Conservation (phyloP, 768 basidiomycete species). For the Pisolithus albus region DNA sequence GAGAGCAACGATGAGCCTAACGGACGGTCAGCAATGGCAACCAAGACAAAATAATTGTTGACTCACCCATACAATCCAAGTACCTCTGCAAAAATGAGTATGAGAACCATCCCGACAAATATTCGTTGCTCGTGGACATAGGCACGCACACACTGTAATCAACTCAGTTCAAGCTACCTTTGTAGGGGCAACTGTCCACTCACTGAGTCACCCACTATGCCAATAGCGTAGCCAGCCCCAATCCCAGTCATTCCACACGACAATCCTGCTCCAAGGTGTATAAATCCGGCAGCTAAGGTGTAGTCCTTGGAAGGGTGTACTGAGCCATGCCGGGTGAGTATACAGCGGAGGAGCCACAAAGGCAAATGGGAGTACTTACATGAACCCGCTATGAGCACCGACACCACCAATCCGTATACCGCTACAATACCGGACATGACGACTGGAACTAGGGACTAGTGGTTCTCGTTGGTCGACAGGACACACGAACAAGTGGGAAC, state of each 20-base stretch:
- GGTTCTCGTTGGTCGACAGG: background rate
- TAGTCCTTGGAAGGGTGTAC: conserved; percentile 62
- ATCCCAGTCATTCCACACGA: conserved; percentile 89
- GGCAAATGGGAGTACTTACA: conserved; percentile 30
- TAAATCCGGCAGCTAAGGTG: conserved; percentile 79
- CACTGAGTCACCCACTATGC: conserved; percentile 89
- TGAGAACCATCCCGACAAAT: conserved; percentile 94
- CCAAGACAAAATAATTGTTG: background rate
- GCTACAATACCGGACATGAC: conserved; percentile 99
- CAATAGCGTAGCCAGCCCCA: conserved; percentile 93
- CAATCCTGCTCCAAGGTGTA: conserved; percentile 88
- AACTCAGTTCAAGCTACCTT: conserved; percentile 5
- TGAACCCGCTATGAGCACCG: conserved; percentile 80
- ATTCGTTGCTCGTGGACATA: conserved; percentile 87
- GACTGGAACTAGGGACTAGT: conserved; percentile 87
- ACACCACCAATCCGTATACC: conserved; percentile 94
- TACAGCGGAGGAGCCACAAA: conserved; percentile 4
- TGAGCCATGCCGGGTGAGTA: conserved; percentile 25
- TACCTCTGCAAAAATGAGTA: conserved; percentile 90
- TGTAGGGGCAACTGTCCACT: conserved; percentile 23
- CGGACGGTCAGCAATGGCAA: background rate
- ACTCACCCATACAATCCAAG: conserved; percentile 80
- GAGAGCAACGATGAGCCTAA: conserved; percentile 77
- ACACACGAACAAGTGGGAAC: background rate
- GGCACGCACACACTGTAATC: conserved; percentile 72